These are phyloP conservation scores for Mycena haematopus DNA, from an alignment of 768 basidiomycete genomes.

Conservation along the genomic window DNA sequence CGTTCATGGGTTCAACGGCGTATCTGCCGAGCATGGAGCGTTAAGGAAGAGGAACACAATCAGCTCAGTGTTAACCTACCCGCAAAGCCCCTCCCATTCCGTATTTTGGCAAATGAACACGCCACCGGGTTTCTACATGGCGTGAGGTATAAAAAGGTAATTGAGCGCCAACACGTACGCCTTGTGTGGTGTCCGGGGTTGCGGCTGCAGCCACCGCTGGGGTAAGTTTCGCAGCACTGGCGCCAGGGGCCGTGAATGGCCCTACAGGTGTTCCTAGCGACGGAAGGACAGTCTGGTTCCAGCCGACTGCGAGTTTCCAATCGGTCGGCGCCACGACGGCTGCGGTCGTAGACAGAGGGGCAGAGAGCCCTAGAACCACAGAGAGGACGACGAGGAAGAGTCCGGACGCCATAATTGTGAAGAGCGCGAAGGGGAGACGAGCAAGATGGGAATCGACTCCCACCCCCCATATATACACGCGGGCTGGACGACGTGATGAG, in stretches of 20 bases:
- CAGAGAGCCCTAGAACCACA: background rate
- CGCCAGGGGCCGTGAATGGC: slow-evolving; percentile 17
- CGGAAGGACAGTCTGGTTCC: slow-evolving; percentile 27
- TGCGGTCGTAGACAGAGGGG: slow-evolving; percentile 11
- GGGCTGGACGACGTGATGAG: too few relatives aligned
- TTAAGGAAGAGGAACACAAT: background rate
- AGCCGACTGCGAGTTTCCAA: slow-evolving; percentile 22
- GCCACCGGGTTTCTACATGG: slow-evolving; percentile 26
- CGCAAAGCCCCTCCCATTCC: slow-evolving; percentile 25
- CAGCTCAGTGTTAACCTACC: slow-evolving; percentile 14
- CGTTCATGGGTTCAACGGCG: slow-evolving; percentile 28
- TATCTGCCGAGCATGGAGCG: slow-evolving; percentile 10
- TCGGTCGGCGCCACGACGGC: slow-evolving; percentile 1
- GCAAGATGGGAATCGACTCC: too few relatives aligned
- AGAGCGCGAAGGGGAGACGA: background rate
- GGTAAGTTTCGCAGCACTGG: background rate
- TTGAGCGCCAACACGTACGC: slow-evolving; percentile 16
- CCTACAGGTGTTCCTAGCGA: slow-evolving; percentile 21
- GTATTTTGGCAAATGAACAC: slow-evolving; percentile 25
- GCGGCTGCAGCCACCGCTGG: background rate
- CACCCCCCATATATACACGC: too few relatives aligned
- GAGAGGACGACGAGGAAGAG: slow-evolving; percentile 5
- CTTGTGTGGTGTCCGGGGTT: background rate
- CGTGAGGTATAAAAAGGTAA: background rate
- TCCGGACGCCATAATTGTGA: slow-evolving; percentile 8